Conservation (phyloP, 495 filamentous ascomycete genomes). For the Penicillium paxilli region DNA sequence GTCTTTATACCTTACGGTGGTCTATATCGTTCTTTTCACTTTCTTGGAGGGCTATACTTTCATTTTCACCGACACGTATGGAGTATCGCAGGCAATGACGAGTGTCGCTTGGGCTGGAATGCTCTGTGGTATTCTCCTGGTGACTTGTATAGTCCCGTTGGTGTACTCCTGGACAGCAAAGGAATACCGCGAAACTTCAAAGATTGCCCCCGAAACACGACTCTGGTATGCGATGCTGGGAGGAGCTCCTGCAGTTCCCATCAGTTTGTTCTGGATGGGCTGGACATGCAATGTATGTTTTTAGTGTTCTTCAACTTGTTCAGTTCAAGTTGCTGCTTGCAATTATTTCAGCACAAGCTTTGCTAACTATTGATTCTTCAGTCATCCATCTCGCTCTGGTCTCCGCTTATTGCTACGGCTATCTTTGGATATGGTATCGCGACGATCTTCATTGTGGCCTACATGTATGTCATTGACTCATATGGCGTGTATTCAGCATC, state of each 20-base stretch:
- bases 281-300: conserved; percentile 44
- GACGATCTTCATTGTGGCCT: conserved; percentile 43
- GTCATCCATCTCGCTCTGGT: conserved; percentile 47
- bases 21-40: conserved; percentile 63
- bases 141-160: conserved; percentile 44
- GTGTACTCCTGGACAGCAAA: conserved; percentile 35
- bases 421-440: conserved; percentile 50
- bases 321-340: no score
- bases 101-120: conserved; percentile 58
- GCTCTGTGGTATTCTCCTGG: conserved; percentile 49
- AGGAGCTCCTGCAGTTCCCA: conserved; percentile 24
- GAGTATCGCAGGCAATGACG: conserved; percentile 46
- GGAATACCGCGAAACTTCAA: background rate
- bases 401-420: conserved; percentile 39
- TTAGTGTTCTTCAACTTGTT: no score
- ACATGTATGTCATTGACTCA: conserved; percentile 50
- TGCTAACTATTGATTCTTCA: no score
- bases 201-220: background rate
- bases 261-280: conserved; percentile 60
- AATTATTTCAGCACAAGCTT: no score
- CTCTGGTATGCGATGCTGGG: conserved; percentile 6
- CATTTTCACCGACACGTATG: conserved; percentile 58
- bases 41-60: conserved; percentile 61
- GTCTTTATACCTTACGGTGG: conserved; percentile 54
- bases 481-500: conserved; percentile 38